Percentiles rank a stretch among this genome's conserved stretches.
Evolutionary conservation across 2,329 filamentous ascomycete species (phyloP).

Genomic region (Penicillium sp.): DNA sequence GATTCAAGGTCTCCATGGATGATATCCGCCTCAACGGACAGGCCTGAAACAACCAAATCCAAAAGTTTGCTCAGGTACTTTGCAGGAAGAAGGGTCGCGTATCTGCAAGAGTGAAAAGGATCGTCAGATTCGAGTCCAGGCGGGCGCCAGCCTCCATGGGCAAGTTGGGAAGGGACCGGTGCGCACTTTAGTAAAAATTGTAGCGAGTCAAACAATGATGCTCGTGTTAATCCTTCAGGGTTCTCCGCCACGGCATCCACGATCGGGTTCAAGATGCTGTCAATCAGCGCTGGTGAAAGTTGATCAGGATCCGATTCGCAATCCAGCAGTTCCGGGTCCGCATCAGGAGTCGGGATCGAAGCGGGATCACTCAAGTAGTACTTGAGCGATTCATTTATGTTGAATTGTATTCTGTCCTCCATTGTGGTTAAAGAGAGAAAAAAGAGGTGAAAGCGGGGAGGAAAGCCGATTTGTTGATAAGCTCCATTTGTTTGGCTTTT

Average conservation of each 20-base stretch:
- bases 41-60: constrained; percentile 80
- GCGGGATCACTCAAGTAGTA: constrained; percentile 92
- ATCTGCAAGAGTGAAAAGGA: constrained; percentile 68
- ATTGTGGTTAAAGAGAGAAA: constrained; percentile 49
- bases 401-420: constrained; percentile 70
- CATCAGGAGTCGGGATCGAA: constrained; percentile 79
- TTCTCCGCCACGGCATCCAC: constrained; percentile 89
- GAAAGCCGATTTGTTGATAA: constrained; percentile 20
- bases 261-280: constrained; percentile 83
- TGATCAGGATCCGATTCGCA: constrained; percentile 89
- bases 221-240: constrained; percentile 79
- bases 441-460: constrained; percentile 17
- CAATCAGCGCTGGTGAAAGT: constrained; percentile 74
- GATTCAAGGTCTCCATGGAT: constrained; percentile 83
- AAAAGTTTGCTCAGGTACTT: constrained; percentile 88
- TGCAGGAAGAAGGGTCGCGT: constrained; percentile 72
- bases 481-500: constrained; percentile 31
- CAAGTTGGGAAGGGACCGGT: constrained; percentile 49
- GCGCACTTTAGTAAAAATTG: constrained; percentile 96
- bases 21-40: constrained; percentile 80
- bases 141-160: constrained; percentile 30
- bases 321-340: constrained; percentile 76
- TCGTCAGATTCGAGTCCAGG: constrained; percentile 57
- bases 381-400: constrained; percentile 95
- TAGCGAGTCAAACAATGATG: constrained; percentile 81